Conservation (phyloP, 2,329 filamentous ascomycete genomes). For the Hirsutella minnesotensis region DNA sequence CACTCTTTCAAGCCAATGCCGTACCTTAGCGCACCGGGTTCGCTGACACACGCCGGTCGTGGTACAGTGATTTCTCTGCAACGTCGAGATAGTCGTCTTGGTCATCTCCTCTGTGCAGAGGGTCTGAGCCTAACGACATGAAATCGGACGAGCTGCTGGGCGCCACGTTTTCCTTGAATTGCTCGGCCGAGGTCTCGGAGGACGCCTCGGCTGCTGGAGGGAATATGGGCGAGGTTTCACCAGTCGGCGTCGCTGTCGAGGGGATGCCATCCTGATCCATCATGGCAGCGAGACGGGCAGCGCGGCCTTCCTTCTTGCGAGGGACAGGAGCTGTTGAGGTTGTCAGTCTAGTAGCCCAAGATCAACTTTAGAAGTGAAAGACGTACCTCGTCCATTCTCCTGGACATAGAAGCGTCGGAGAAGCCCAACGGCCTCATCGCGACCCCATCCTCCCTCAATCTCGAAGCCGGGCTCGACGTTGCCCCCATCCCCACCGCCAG, state of each 20-base stretch:
- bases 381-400: constrained; percentile 80
- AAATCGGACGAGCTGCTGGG: no score
- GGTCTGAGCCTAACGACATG: no score
- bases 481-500: constrained; percentile 41
- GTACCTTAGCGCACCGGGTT: no score
- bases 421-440: constrained; percentile 86
- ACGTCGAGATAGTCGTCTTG: no score
- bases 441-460: constrained; percentile 76
- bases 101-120: no score
- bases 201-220: no score
- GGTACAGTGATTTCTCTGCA: no score
- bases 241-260: not conserved
- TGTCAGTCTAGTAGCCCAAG: constrained; percentile 4
- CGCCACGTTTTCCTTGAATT: no score
- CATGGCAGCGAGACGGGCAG: constrained; percentile 40
- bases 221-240: no score
- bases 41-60: no score
- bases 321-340: constrained; percentile 32
- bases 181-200: no score
- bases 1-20: no score
- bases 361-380: not conserved
- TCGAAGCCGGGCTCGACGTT: constrained; percentile 70
- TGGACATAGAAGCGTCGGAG: constrained; percentile 93
- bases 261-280: constrained; percentile 29
- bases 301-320: constrained; percentile 42